These are phyloP conservation scores for Spinacia oleracea DNA, from an alignment of 179 eudicot species.

Conservation along the genomic window DNA sequence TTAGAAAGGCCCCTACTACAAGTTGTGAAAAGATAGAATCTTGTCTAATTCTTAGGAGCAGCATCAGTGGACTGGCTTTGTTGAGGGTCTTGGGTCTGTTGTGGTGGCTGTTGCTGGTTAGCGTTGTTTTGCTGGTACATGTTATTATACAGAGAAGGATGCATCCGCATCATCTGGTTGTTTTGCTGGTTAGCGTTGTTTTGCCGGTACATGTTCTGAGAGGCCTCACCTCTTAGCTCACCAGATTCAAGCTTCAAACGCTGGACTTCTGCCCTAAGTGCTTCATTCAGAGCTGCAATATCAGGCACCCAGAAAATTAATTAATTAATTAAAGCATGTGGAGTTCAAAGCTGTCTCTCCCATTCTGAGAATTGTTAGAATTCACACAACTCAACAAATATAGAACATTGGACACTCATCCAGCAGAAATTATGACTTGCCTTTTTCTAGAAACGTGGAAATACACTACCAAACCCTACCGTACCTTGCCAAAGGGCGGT, in stretches of 20 bases:
- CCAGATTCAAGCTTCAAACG: slow-evolving; percentile 34
- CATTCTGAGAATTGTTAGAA: too few relatives aligned
- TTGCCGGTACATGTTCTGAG: slow-evolving; percentile 16
- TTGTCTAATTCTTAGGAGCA: slow-evolving; percentile 5
- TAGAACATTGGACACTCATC: background rate
- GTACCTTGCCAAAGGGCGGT: background rate
- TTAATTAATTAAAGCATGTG: background rate
- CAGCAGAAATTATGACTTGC: background rate
- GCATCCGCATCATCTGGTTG: slow-evolving; percentile 27
- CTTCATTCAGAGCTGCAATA: slow-evolving; percentile 42
- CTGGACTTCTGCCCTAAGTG: slow-evolving; percentile 41
- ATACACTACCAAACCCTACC: background rate
- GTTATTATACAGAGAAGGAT: slow-evolving; percentile 15
- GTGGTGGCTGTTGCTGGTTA: slow-evolving; percentile 16
- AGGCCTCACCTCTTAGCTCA: slow-evolving; percentile 23
- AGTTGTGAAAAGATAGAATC: background rate
- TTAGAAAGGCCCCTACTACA: slow-evolving; percentile 1
- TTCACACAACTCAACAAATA: background rate
- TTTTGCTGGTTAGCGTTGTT: too few relatives aligned
- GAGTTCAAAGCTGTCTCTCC: background rate
- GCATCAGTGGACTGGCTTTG: slow-evolving; percentile 6
- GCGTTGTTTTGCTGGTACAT: slow-evolving; percentile 25
- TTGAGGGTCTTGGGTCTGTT: slow-evolving; percentile 19
- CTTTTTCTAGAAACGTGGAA: background rate
- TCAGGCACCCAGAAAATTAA: background rate